A percentile compares a stretch with the other conserved stretches of the same genome.
Evolutionary conservation across 108 stramenopile species (phyloP).

Genomic region (Fragilaria radians): DNA sequence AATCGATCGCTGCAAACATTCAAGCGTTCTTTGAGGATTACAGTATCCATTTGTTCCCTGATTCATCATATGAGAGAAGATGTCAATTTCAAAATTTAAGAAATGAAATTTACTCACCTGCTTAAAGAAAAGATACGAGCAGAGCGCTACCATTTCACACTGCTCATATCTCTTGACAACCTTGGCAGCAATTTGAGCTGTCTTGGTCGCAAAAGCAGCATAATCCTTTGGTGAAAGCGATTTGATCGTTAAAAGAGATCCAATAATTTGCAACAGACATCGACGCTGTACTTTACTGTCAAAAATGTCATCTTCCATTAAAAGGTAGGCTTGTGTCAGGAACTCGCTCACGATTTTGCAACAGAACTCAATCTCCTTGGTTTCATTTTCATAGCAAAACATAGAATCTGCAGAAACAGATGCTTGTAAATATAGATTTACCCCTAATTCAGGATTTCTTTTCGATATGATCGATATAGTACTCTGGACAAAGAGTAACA

Average conservation of each 20-base stretch:
- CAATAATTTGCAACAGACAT: slow-evolving; percentile 82
- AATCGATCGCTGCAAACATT: slow-evolving; percentile 88
- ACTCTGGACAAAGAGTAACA: slow-evolving; percentile 93
- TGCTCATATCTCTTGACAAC: slow-evolving; percentile 93
- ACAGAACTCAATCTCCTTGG: slow-evolving; percentile 26
- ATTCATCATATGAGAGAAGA: slow-evolving; percentile 1
- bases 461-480: slow-evolving; percentile 72
- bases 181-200: slow-evolving; percentile 92
- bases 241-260: slow-evolving; percentile 67
- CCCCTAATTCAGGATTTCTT: slow-evolving; percentile 56
- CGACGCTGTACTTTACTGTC: slow-evolving; percentile 82
- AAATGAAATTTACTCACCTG: too few species aligned
- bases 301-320: slow-evolving; percentile 88
- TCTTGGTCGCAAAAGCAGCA: slow-evolving; percentile 90
- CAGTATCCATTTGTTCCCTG: slow-evolving; percentile 10
- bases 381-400: slow-evolving; percentile 27
- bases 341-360: slow-evolving; percentile 95
- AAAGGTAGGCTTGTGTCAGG: slow-evolving; percentile 85
- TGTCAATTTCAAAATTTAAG: slow-evolving; percentile 19
- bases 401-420: slow-evolving; percentile 89
- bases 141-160: slow-evolving; percentile 86
- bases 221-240: slow-evolving; percentile 81
- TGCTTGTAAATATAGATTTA: slow-evolving; percentile 87
- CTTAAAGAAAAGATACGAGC: slow-evolving; percentile 88
- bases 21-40: slow-evolving; percentile 89